phyloP scores from a whole-genome alignment of 2,329 filamentous ascomycete genomes.

The Venturia nashicola region DNA sequence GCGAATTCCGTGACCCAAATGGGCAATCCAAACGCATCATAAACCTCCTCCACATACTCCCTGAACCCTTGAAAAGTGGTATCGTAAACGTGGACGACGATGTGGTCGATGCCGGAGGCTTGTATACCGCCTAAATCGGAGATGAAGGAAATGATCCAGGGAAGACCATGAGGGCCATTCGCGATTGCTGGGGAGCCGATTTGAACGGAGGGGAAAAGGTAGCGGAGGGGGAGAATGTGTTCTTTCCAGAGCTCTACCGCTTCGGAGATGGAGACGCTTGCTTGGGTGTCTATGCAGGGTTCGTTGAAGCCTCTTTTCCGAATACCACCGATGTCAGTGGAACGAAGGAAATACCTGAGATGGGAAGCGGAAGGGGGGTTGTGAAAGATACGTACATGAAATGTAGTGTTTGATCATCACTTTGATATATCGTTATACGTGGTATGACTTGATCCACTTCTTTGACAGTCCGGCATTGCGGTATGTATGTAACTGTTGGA shows the following conservation, averaged over 20 bases:
- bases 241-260: conserved; percentile 1
- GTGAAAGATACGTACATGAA: neutral
- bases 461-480: conserved; percentile 2
- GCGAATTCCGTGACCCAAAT: conserved; percentile 9
- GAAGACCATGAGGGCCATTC: neutral
- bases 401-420: neutral
- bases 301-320: conserved; percentile 4
- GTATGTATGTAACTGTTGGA: neutral
- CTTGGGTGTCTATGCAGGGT: neutral
- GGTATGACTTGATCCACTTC: neutral
- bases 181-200: conserved; percentile 5
- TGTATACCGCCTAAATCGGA: neutral
- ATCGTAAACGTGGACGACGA: neutral
- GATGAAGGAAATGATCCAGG: conserved; percentile 5
- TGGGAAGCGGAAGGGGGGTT: no score
- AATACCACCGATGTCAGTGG: no score
- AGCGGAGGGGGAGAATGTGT: neutral
- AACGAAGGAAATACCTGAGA: no score
- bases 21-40: neutral
- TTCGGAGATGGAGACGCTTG: neutral
- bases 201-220: neutral
- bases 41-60: neutral
- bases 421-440: neutral
- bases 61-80: neutral
- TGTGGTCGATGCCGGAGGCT: conserved; percentile 3